Evolutionary conservation across 495 filamentous ascomycete species (phyloP).

Genomic region (Elasticomyces elasticus): DNA sequence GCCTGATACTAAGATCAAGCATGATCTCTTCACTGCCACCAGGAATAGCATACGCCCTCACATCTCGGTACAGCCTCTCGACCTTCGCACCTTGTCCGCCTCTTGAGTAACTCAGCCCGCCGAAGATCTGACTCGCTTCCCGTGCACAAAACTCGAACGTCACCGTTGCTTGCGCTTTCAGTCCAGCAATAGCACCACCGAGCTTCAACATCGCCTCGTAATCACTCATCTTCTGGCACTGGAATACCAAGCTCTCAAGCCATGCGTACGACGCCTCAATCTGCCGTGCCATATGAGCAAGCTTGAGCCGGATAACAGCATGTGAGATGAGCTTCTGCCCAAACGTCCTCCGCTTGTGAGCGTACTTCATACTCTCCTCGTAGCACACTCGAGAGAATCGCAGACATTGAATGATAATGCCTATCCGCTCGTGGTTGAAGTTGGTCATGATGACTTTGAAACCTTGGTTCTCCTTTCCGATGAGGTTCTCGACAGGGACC

Average conservation of each 20-base stretch:
- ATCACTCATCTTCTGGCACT: conserved; percentile 85
- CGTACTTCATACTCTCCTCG: conserved; percentile 92
- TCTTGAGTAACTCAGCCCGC: conserved; percentile 82
- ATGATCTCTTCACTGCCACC: conserved; percentile 98
- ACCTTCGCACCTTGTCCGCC: conserved; percentile 95
- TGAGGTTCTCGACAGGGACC: conserved; percentile 93
- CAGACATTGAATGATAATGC: conserved; percentile 93
- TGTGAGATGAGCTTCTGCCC: conserved; percentile 94
- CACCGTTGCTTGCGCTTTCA: conserved; percentile 86
- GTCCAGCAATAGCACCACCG: conserved; percentile 82
- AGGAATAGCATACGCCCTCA: conserved; percentile 95
- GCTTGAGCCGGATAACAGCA: conserved; percentile 93
- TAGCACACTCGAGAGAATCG: conserved; percentile 96
- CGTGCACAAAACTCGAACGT: conserved; percentile 97
- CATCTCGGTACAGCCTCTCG: conserved; percentile 89
- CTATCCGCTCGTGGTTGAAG: conserved; percentile 98
- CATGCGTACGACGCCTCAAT: conserved; percentile 94
- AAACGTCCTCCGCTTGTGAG: conserved; percentile 90
- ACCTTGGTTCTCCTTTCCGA: conserved; percentile 97
- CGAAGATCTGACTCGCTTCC: conserved; percentile 95
- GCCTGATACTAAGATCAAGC: conserved; percentile 91
- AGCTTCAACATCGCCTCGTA: conserved; percentile 93
- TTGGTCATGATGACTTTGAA: conserved; percentile 98
- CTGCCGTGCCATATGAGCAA: conserved; percentile 95
- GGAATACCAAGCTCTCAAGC: conserved; percentile 94